A percentile compares a stretch with the other conserved stretches of the same genome.
Conservation (phyloP, 2,329 filamentous ascomycete genomes). For the Fusarium sacchari region DNA sequence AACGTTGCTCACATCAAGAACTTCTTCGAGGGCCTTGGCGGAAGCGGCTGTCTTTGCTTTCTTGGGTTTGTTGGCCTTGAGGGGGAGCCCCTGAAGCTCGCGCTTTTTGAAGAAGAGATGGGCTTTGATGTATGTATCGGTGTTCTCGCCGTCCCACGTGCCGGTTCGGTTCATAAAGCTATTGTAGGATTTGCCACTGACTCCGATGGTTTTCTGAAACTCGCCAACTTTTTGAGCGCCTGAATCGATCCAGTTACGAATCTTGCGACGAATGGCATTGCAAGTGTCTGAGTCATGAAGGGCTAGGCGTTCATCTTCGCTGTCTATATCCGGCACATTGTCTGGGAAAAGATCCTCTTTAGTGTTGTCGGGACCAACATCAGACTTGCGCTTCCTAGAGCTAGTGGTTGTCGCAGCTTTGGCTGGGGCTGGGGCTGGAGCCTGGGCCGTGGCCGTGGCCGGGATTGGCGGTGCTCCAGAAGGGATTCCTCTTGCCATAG, state of each 20-base stretch:
- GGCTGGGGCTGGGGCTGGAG: not conserved
- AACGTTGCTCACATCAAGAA: conserved; percentile 55
- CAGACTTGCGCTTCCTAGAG: conserved; percentile 40
- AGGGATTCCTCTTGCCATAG: not conserved
- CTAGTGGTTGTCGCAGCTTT: not conserved
- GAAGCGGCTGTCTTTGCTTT: conserved; percentile 40
- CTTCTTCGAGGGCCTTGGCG: conserved; percentile 36
- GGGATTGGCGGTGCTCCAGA: not conserved
- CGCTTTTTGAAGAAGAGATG: conserved; percentile 61
- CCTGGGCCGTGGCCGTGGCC: no score
- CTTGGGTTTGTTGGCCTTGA: conserved; percentile 48
- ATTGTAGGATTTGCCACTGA: conserved; percentile 51
- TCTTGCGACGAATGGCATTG: conserved; percentile 41
- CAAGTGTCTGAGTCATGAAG: conserved; percentile 31
- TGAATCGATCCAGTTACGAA: conserved; percentile 39
- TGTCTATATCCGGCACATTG: conserved; percentile 30
- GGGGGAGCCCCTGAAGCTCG: conserved; percentile 58
- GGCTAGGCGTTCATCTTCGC: conserved; percentile 30
- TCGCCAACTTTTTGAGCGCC: conserved; percentile 53
- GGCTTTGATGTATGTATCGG: conserved; percentile 50
- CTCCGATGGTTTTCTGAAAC: conserved; percentile 54
- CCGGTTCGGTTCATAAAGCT: conserved; percentile 62
- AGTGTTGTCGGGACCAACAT: conserved; percentile 10
- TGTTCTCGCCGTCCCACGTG: conserved; percentile 48
- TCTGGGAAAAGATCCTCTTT: conserved; percentile 37